phyloP scores from a whole-genome alignment of 2,329 filamentous ascomycete species.

The Pestalotiopsis sp. region DNA sequence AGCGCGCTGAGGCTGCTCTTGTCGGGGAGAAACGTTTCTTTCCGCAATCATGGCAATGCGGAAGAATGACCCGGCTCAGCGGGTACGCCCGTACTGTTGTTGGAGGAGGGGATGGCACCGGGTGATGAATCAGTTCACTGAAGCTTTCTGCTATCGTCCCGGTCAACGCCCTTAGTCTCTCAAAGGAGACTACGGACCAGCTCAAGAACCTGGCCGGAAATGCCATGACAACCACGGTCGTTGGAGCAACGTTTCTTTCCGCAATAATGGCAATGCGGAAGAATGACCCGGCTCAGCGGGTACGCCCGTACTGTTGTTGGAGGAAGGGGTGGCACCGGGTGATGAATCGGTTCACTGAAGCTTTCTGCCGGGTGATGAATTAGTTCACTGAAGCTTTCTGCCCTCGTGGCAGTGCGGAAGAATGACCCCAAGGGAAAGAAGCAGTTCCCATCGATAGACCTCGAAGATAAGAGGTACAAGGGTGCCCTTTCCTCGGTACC shows the following conservation, averaged over 20 bases:
- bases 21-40: constrained; percentile 57
- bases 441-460: background rate
- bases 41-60: constrained; percentile 50
- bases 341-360: too few species aligned
- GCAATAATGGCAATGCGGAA: constrained; percentile 46
- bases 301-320: constrained; percentile 37
- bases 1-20: too few species aligned
- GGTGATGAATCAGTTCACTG: too few species aligned
- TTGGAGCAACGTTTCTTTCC: constrained; percentile 64
- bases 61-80: background rate
- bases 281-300: background rate
- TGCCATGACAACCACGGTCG: constrained; percentile 76
- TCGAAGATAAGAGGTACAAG: background rate
- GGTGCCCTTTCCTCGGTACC: background rate
- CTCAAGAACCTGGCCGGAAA: constrained; percentile 76
- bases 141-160: constrained; percentile 47
- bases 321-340: background rate
- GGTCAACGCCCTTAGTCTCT: constrained; percentile 62
- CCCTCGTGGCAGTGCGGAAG: background rate
- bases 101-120: too few species aligned
- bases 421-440: background rate
- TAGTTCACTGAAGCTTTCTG: too few species aligned
- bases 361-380: too few species aligned
- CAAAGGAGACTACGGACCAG: constrained; percentile 61
- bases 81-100: too few species aligned